phyloP scores from a whole-genome alignment of 495 filamentous ascomycete genomes.

The Margaritispora aquatica region DNA sequence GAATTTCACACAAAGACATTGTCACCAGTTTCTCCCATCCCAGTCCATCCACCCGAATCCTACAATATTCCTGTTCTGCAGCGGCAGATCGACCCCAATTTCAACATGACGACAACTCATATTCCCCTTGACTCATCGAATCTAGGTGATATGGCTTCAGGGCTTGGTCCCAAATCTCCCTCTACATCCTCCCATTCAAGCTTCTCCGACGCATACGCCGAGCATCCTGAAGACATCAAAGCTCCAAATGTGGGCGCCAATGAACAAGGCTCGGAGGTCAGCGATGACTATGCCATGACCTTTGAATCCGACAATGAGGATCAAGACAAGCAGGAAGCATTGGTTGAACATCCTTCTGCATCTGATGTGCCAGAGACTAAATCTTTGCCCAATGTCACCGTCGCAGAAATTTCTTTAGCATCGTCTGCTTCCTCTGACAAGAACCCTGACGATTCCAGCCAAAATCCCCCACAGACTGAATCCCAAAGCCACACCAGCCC shows the following conservation, averaged over 20 bases:
- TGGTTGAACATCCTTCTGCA: constrained; percentile 17
- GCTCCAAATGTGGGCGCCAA: background rate
- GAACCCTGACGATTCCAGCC: constrained; percentile 25
- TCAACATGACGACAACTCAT: constrained; percentile 60
- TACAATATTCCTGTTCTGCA: constrained; percentile 65
- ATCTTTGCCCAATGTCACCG: constrained; percentile 14
- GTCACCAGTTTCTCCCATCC: constrained; percentile 67
- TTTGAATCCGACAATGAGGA: constrained; percentile 37
- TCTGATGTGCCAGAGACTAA: constrained; percentile 14
- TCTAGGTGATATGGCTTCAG: background rate
- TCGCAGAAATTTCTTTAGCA: constrained; percentile 3
- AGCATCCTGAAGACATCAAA: constrained; percentile 11
- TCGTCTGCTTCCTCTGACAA: constrained; percentile 16
- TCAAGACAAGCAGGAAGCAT: constrained; percentile 23
- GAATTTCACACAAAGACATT: constrained; percentile 62
- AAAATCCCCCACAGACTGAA: constrained; percentile 4
- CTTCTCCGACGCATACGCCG: constrained; percentile 26
- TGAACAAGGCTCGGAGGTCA: constrained; percentile 23
- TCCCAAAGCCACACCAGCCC: constrained; percentile 7
- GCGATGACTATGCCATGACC: constrained; percentile 42
- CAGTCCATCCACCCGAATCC: constrained; percentile 62
- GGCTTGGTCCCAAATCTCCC: background rate
- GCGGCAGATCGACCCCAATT: constrained; percentile 66
- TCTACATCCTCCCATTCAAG: constrained; percentile 20
- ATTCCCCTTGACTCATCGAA: constrained; percentile 15